Percentiles rank a stretch among this genome's conserved stretches.
These are phyloP conservation scores for Magnusiomyces ingens DNA, from an alignment of 1,139 yeast species.

Conservation along the genomic window DNA sequence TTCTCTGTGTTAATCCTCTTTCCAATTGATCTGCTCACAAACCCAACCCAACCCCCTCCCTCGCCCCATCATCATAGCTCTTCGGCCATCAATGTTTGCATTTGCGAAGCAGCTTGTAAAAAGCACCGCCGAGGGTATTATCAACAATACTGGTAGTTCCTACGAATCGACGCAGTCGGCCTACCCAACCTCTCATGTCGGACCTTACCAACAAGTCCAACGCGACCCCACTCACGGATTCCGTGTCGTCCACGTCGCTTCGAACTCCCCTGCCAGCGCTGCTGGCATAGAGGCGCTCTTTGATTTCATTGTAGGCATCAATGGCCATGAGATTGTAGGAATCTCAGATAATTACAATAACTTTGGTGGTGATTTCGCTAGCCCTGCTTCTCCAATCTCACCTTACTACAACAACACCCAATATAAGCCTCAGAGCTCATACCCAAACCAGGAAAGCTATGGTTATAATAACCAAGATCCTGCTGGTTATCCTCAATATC, in stretches of 20 bases:
- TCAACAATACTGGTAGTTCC: constrained; percentile 17
- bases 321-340: constrained; percentile 51
- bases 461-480: no score
- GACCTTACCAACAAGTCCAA: constrained; percentile 33
- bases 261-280: constrained; percentile 38
- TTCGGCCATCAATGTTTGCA: constrained; percentile 56
- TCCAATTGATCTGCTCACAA: no score
- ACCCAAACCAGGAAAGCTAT: no score
- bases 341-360: neutral
- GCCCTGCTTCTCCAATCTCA: neutral
- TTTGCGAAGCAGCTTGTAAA: constrained; percentile 81
- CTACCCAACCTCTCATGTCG: neutral
- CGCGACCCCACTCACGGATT: constrained; percentile 42
- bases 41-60: neutral
- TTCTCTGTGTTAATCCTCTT: no score
- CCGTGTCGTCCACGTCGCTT: constrained; percentile 46
- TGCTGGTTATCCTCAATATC: no score
- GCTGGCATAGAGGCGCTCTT: constrained; percentile 74
- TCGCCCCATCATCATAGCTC: neutral
- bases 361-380: neutral
- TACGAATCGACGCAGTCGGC: neutral
- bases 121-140: constrained; percentile 49
- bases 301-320: constrained; percentile 73
- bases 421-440: neutral
- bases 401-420: neutral